A percentile compares a stretch with the other conserved stretches of the same genome.
Evolutionary conservation across 2,329 filamentous ascomycete genomes (phyloP).

Genomic region (Rosellinia necatrix): DNA sequence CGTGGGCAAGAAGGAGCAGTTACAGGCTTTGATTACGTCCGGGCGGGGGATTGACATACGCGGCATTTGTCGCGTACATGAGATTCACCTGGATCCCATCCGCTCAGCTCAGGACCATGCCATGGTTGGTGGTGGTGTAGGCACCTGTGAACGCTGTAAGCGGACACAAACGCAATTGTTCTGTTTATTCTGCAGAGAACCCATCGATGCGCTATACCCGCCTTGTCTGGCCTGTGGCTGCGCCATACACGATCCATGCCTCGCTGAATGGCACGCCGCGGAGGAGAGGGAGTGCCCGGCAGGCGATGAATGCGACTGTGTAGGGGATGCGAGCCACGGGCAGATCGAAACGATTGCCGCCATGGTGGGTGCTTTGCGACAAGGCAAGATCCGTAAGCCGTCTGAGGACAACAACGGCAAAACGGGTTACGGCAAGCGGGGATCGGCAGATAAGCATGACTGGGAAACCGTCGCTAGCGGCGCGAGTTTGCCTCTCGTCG

Average conservation of each 20-base stretch:
- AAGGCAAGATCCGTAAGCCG: slow-evolving; percentile 42
- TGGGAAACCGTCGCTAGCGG: slow-evolving; percentile 45
- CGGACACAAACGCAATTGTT: slow-evolving; percentile 59
- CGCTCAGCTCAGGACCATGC: slow-evolving; percentile 54
- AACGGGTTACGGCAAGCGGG: slow-evolving; percentile 23
- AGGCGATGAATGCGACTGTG: slow-evolving; percentile 68
- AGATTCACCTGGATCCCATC: slow-evolving; percentile 65
- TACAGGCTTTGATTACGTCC: slow-evolving; percentile 55
- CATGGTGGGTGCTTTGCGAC: slow-evolving; percentile 50
- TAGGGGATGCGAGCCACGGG: slow-evolving; percentile 59
- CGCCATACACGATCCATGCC: slow-evolving; percentile 62
- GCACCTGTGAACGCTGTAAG: slow-evolving; percentile 55
- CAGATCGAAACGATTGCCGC: slow-evolving; percentile 66
- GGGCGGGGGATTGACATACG: slow-evolving; percentile 65
- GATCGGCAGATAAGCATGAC: slow-evolving; percentile 41
- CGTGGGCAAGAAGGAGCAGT: slow-evolving; percentile 60
- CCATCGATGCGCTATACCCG: slow-evolving; percentile 62
- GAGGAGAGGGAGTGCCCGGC: slow-evolving; percentile 64
- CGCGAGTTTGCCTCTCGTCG: slow-evolving; percentile 33
- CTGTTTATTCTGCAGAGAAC: slow-evolving; percentile 67
- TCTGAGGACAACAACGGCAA: slow-evolving; percentile 28
- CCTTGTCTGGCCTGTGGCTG: slow-evolving; percentile 68
- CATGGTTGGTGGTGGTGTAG: slow-evolving; percentile 45
- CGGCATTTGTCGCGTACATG: slow-evolving; percentile 66
- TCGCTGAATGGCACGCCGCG: slow-evolving; percentile 62